A percentile compares a stretch with the other conserved stretches of the same genome.
phyloP scores from a whole-genome alignment of 306 rosid species.

The Sphenostylis stenocarpa region DNA sequence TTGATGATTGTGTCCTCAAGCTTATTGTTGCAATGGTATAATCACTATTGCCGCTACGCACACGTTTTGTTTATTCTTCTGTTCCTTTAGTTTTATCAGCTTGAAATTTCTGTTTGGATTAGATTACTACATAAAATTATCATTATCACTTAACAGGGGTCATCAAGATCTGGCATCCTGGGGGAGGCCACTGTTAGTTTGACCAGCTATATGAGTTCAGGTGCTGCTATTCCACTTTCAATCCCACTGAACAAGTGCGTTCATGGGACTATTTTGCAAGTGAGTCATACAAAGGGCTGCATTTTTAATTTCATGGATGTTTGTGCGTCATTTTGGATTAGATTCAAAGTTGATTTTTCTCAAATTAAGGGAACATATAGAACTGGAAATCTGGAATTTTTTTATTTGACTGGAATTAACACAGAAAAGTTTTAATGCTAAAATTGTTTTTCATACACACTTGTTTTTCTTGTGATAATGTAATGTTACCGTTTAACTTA shows the following conservation, averaged over 20 bases:
- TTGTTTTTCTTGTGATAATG: slow-evolving; percentile 21
- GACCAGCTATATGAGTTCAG: slow-evolving; percentile 49
- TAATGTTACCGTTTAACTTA: not conserved
- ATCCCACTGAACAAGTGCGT: slow-evolving; percentile 53
- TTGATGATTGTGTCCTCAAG: slow-evolving; percentile 49
- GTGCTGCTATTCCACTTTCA: slow-evolving; percentile 49
- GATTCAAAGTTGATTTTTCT: not conserved
- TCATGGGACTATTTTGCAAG: slow-evolving; percentile 55
- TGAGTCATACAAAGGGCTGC: slow-evolving; percentile 35
- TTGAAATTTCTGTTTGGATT: slow-evolving; percentile 23
- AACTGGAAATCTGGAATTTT: not conserved
- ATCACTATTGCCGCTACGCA: slow-evolving; percentile 23
- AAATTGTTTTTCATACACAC: slow-evolving; percentile 5
- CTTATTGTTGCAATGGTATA: slow-evolving; percentile 59
- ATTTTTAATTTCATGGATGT: slow-evolving; percentile 13
- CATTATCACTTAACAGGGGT: slow-evolving; percentile 44
- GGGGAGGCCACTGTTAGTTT: slow-evolving; percentile 57
- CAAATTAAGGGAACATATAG: slow-evolving; percentile 1
- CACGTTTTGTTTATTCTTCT: not conserved
- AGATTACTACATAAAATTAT: slow-evolving; percentile 18
- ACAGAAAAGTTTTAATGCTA: slow-evolving; percentile 1
- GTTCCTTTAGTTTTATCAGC: slow-evolving; percentile 26
- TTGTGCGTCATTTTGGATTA: slow-evolving; percentile 24
- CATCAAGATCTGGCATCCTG: slow-evolving; percentile 55
- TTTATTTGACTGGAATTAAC: slow-evolving; percentile 4